Conservation (phyloP, 176 grass and related monocot species). For the Oryza meridionalis region DNA sequence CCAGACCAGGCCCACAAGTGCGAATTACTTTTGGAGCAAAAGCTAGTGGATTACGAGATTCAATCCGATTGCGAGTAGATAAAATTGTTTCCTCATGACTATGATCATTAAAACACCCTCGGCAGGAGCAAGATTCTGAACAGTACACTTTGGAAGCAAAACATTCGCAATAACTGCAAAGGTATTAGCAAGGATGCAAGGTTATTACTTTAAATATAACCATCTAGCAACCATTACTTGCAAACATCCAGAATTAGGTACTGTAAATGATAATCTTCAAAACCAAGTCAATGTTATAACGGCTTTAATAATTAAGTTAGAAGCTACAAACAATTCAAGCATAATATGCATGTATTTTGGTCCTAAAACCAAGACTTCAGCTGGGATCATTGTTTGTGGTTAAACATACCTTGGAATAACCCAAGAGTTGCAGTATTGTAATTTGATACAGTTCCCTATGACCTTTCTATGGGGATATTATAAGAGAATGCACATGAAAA, state of each 20-base stretch:
- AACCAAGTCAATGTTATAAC: neutral
- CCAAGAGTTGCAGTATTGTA: neutral
- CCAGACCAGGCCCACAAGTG: slow-evolving; percentile 55
- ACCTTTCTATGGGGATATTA: neutral
- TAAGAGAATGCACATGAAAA: slow-evolving; percentile 9
- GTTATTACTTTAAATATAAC: neutral
- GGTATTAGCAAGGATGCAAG: slow-evolving; percentile 11
- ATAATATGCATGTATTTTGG: neutral
- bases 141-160: slow-evolving; percentile 95
- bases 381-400: neutral
- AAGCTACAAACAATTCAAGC: neutral
- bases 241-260: neutral
- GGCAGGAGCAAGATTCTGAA: slow-evolving; percentile 85
- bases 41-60: slow-evolving; percentile 96
- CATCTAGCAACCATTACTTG: neutral
- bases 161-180: slow-evolving; percentile 88
- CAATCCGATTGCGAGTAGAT: slow-evolving; percentile 82
- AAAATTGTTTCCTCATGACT: slow-evolving; percentile 77
- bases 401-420: neutral
- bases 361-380: neutral
- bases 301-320: slow-evolving; percentile 14
- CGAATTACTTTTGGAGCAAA: slow-evolving; percentile 97
- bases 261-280: neutral
- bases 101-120: slow-evolving; percentile 79
- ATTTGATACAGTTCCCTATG: slow-evolving; percentile 13